Base-by-base conservation (phyloP, 2,329 filamentous ascomycete genomes). In the Cytospora schulzeri region DNA sequence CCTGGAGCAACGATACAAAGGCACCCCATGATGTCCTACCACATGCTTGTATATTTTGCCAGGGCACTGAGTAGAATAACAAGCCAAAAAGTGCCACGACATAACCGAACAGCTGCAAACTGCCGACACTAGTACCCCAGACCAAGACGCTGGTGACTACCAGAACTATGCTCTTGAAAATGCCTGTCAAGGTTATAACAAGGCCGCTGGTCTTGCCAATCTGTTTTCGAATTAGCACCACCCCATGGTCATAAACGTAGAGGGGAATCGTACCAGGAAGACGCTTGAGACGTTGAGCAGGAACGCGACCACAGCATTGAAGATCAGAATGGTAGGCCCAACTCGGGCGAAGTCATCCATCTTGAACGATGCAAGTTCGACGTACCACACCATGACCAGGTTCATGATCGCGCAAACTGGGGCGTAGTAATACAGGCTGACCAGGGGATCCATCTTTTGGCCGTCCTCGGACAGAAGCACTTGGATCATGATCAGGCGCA, bases 391-490 rank as follows among this genome's bases (percentile, higher is more conserved):
- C 38, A 92, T 86, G 45, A 89, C 70, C 63, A 89, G 80, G 78
- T 96, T 96, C 88, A 93, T 92, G 71, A 89, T 77, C 57, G 91
- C 90, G 77, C 92, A 96, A 57, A 92, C 88, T 6, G 92, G 92
- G 0, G 92, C 92, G 74, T 92, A 96, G 81, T 96, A 96, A 83
- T 96, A 96, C 26, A 96, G 84, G 35, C 91, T 92, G 67, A 95
- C 91, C 41, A 96, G 84, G 41, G 92, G 91, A 73, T 95, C 91
- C 92, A 96, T 95, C 81, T 91, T 92, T 79, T 91, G 76, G 53
- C 92, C 91, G 58, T 90, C 84, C 38, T 84, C 88, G 73, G 88
- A 91, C 59, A 96, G 85, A 71, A 96, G 83, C 66, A 90, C 87
- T 79, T 96, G 90, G 64, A 95, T 91, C 90, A 96, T 92, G 78